phyloP scores from a whole-genome alignment of 441 rosid species.

The Gossypium lobatum region DNA sequence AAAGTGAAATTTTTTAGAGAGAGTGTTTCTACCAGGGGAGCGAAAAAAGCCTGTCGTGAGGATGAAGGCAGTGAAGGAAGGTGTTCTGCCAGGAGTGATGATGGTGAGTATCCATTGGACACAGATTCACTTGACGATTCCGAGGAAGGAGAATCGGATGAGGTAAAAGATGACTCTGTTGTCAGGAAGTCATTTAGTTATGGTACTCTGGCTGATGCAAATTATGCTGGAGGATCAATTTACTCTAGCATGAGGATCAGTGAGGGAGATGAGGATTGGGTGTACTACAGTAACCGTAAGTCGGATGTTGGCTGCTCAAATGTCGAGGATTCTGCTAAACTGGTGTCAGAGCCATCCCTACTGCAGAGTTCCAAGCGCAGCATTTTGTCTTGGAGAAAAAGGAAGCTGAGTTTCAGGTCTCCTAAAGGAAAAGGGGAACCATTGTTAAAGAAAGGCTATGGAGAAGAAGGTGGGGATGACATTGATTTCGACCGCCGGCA shows the following conservation, averaged over 20 bases:
- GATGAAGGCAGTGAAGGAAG: slow-evolving; percentile 41
- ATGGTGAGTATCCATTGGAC: slow-evolving; percentile 38
- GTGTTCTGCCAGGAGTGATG: slow-evolving; percentile 35
- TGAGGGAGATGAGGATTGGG: slow-evolving; percentile 56
- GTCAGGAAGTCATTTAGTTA: slow-evolving; percentile 47
- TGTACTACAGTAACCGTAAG: slow-evolving; percentile 49
- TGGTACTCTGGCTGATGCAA: slow-evolving; percentile 58
- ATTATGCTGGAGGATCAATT: slow-evolving; percentile 40
- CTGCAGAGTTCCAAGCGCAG: slow-evolving; percentile 38
- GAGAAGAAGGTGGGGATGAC: slow-evolving; percentile 86
- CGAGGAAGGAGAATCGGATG: slow-evolving; percentile 33
- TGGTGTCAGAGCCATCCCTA: slow-evolving; percentile 31
- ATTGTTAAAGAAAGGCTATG: slow-evolving; percentile 56
- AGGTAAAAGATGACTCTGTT: slow-evolving; percentile 30
- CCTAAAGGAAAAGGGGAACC: slow-evolving; percentile 77
- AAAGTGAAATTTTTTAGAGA: slow-evolving; percentile 50
- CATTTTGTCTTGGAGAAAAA: slow-evolving; percentile 65
- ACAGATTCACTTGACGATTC: slow-evolving; percentile 48
- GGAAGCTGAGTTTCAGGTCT: slow-evolving; percentile 57
- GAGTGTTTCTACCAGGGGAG: slow-evolving; percentile 17
- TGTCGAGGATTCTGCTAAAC: slow-evolving; percentile 31
- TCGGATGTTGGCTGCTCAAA: slow-evolving; percentile 34
- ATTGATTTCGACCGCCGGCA: slow-evolving; percentile 70
- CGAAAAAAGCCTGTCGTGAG: slow-evolving; percentile 42
- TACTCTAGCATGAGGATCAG: slow-evolving; percentile 27